These are phyloP conservation scores for Boletellus sp. DNA, from an alignment of 768 basidiomycete species.

Conservation along the genomic window DNA sequence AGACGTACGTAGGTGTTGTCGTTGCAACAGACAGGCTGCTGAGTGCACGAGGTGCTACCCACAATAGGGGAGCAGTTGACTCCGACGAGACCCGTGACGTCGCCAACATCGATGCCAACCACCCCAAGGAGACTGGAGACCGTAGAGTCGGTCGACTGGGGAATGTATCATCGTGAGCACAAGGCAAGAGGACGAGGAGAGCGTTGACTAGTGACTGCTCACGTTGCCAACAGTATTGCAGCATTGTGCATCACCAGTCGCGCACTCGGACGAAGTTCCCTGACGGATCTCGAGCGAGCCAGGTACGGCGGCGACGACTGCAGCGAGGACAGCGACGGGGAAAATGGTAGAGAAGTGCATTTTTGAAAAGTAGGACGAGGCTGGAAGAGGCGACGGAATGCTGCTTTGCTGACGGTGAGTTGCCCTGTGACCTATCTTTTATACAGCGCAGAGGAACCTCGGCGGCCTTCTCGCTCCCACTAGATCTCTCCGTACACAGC, in stretches of 20 bases:
- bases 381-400: not conserved
- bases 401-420: not conserved
- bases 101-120: not conserved
- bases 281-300: not conserved
- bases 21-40: not conserved
- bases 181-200: not conserved
- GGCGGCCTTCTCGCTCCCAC: too few relatives aligned
- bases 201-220: not conserved
- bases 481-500: too few relatives aligned
- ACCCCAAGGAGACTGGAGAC: not conserved
- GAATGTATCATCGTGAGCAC: not conserved
- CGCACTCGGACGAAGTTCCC: constrained; percentile 1
- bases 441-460: not conserved
- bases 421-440: not conserved
- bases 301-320: constrained; percentile 3
- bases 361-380: not conserved
- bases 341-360: not conserved
- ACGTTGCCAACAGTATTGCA: constrained; percentile 2
- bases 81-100: not conserved
- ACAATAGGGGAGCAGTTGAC: not conserved
- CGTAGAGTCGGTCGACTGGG: not conserved
- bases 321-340: constrained; percentile 13
- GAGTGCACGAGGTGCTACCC: not conserved
- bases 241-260: constrained; percentile 9
- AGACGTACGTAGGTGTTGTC: not conserved